Percentiles rank a stretch among this genome's conserved stretches.
Evolutionary conservation across 495 filamentous ascomycete genomes (phyloP).

Genomic region (Cryomyces minteri): DNA sequence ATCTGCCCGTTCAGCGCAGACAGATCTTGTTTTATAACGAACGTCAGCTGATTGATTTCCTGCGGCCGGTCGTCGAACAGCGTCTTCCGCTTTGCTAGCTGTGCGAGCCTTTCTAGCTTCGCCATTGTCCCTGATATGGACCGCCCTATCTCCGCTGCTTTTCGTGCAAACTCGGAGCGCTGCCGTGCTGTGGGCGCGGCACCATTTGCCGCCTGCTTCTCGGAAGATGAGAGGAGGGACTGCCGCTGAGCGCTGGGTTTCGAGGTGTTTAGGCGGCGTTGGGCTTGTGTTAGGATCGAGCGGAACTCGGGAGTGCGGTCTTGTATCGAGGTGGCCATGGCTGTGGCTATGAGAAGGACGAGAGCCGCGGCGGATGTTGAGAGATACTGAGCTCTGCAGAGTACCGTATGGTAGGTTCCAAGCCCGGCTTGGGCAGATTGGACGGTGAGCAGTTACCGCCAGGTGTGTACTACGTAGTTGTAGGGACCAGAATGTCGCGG

Average conservation of each 20-base stretch:
- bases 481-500: too few species aligned
- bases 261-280: conserved; percentile 47
- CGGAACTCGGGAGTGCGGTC: conserved; percentile 92
- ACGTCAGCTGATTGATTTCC: conserved; percentile 91
- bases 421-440: too few species aligned
- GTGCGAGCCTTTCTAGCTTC: conserved; percentile 80
- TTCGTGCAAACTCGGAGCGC: conserved; percentile 73
- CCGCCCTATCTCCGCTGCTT: conserved; percentile 70
- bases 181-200: conserved; percentile 21
- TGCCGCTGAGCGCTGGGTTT: conserved; percentile 63
- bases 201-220: conserved; percentile 52
- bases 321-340: conserved; percentile 46
- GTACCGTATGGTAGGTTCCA: too few species aligned
- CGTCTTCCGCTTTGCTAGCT: conserved; percentile 88
- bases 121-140: conserved; percentile 85
- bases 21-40: conserved; percentile 93
- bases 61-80: conserved; percentile 93
- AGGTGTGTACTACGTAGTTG: too few species aligned
- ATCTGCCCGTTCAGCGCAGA: conserved; percentile 79
- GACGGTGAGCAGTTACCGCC: too few species aligned
- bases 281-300: conserved; percentile 67
- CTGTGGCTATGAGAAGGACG: neutral
- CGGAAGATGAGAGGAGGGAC: conserved; percentile 57
- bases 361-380: neutral
- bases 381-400: neutral